Conservation (phyloP, 2,329 filamentous ascomycete genomes). For the Hyphodiscus sp. region DNA sequence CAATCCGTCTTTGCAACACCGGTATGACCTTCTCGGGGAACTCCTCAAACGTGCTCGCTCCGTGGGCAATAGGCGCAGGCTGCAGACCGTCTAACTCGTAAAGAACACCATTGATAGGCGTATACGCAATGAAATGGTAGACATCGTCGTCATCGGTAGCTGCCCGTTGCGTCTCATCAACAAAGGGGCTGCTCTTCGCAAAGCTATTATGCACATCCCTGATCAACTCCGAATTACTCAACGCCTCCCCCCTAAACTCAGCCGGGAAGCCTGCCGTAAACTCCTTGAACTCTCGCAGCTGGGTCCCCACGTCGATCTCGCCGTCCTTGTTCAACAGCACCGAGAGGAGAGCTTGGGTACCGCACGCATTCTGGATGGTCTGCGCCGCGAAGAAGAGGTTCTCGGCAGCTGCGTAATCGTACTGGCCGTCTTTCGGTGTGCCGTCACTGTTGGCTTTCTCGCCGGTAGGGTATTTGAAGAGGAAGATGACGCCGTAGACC, state of each 20-base stretch:
- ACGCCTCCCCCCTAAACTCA: conserved; percentile 61
- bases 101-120: conserved; percentile 67
- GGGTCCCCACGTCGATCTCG: conserved; percentile 53
- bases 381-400: conserved; percentile 90
- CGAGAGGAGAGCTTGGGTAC: conserved; percentile 88
- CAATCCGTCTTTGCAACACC: conserved; percentile 80
- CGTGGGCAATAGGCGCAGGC: conserved; percentile 86
- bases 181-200: conserved; percentile 76
- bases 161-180: conserved; percentile 76
- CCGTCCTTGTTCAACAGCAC: conserved; percentile 80
- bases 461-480: conserved; percentile 91
- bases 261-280: conserved; percentile 63
- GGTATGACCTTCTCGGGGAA: conserved; percentile 79
- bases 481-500: conserved; percentile 94
- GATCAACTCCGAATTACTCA: conserved; percentile 58
- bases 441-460: conserved; percentile 48
- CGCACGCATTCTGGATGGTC: conserved; percentile 98
- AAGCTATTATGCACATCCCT: conserved; percentile 66
- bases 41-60: conserved; percentile 58
- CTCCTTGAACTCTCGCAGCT: conserved; percentile 61
- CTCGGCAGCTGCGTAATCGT: conserved; percentile 68
- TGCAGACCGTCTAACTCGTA: conserved; percentile 97
- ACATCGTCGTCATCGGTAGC: conserved; percentile 76
- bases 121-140: conserved; percentile 97
- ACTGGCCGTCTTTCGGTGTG: conserved; percentile 71